Base-by-base conservation (phyloP, 352 stramenopile genomes). In the Globisporangium nagaii region DNA sequence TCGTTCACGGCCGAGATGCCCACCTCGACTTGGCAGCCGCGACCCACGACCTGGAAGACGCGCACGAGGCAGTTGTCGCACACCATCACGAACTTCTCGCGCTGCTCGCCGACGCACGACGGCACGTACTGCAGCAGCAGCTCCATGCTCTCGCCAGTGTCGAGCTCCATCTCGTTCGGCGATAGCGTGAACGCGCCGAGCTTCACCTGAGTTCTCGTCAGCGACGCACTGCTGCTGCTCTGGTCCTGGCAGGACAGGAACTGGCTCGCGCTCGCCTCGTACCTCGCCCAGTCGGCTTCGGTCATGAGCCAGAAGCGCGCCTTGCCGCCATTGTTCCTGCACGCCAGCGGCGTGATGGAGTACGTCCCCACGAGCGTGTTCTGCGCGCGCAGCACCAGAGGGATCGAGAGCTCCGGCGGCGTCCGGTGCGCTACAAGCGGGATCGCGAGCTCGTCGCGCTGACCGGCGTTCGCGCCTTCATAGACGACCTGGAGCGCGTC, bases 21-120 rank as follows among this genome's bases (percentile, higher is more conserved):
- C 12, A 93, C 24, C 24, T 90, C 71, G 3, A 93, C 73, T 51
- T 90, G 73, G 49, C 75, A 90, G 1, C 80, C 73, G 7, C 77
- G 73, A 10, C 83, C 83, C 6, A 76, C 65, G 12, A 93, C 50
- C 44, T 90, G 72, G 37, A 91, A 91, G 0, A 81, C 59, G 4
- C 74, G 79, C 34, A 91, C 80, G 28, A 93, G 68, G 46, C 80
- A 89, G 53, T 93, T 93, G 69, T 93, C 79, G 49, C 80, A 93
- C 22, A 93, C 79, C 65, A 93, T 73, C 20, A 90, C 71, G 43
- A 93, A 84, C 31, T 79, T 75, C 30, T 77, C 69, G 13, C 73
- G 67, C 44, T 82, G 61, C 28, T 88, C 75, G 15, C 80, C 79
- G 27, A 88, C 60, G n/a, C 62, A 63, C 0, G 60, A 80, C 4